A percentile compares a stretch with the other conserved stretches of the same genome.
phyloP scores from a whole-genome alignment of 352 stramenopile species.

The Phytopythium oedochilum region DNA sequence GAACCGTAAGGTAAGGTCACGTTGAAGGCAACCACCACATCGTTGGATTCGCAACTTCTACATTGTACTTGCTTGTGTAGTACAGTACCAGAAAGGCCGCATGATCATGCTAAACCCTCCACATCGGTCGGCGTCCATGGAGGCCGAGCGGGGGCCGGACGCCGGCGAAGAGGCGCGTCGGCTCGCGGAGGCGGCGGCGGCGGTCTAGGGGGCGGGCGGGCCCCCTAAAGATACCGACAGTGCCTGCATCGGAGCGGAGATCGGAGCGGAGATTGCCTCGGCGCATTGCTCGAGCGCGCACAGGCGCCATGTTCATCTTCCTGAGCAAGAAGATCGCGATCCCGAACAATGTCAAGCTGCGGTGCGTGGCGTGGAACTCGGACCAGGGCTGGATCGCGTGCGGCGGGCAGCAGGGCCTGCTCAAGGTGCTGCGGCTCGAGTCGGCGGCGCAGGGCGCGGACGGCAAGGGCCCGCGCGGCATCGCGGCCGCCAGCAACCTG shows the following conservation, averaged over 20 bases:
- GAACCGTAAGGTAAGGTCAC: too few species aligned
- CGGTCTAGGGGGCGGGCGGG: too few species aligned
- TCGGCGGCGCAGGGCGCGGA: slow-evolving; percentile 56
- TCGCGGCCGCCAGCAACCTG: slow-evolving; percentile 87
- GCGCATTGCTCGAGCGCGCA: too few species aligned
- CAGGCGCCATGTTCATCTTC: slow-evolving; percentile 90
- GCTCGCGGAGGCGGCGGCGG: not conserved
- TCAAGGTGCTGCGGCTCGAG: slow-evolving; percentile 92
- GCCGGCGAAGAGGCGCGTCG: not conserved
- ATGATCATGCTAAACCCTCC: too few species aligned
- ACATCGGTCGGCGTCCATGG: too few species aligned
- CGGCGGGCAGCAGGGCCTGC: slow-evolving; percentile 88
- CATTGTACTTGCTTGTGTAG: too few species aligned
- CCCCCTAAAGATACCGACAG: not conserved
- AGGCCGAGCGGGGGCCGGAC: too few species aligned
- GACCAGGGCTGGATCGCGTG: slow-evolving; percentile 94
- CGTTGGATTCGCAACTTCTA: too few species aligned
- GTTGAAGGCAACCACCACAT: too few species aligned
- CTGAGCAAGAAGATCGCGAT: slow-evolving; percentile 96
- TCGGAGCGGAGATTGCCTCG: too few species aligned
- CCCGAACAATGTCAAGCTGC: slow-evolving; percentile 90
- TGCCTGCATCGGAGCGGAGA: too few species aligned
- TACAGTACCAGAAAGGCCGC: not conserved
- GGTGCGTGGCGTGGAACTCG: slow-evolving; percentile 90
- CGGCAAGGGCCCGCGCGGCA: slow-evolving; percentile 63